Evolutionary conservation across 2,329 filamentous ascomycete genomes (phyloP), one percentile per base, ranked within the genome.

Genomic region (Reticulascus tulasneorum): DNA sequence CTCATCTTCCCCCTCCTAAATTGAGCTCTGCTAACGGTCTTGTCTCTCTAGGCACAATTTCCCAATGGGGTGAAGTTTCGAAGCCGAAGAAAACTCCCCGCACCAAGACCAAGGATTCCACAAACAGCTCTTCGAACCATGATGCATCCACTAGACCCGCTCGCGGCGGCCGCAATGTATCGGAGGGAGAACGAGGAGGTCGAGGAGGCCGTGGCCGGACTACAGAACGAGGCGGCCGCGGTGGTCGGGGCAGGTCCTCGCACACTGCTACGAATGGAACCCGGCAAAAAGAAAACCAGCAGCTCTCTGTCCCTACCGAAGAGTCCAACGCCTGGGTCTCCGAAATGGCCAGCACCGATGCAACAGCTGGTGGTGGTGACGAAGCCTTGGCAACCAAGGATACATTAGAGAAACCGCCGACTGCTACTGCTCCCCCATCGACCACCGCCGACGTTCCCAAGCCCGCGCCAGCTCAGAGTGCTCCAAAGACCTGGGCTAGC

Each of bases 61-160:
- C 86, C 47, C 85, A 89, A 69, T 93, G 88, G 79, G 82, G 82
- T 51, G 85, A 91, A 61, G 86, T 93, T 49, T 84, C 83, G 50
- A 86, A 86, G 73, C 76, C 79, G 55, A 84, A 84, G 69, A 90
- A 89, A 71, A 79, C 84, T 51, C 71, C 80, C 52, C 80, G 82
- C 62, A 74, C 82, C 49, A 91, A 90, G 75, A 70, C 73, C 44
- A 84, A 85, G 63, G 79, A 86, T 36, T 58, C 72, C 40, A 63
- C 71, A 45, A 64, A 71, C 41, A 66, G 75, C 39, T 62, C 73
- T 42, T 71, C 72, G 49, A 59, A 51, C 49, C 56, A 64, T 41
- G 72, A 77, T 47, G 55, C 64, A 37, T 53, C 64, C 36, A 62
- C 65, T 47, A 67, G 74, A 58, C 60, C 71, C 47, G 61, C 70